Evolutionary conservation across 345 rosid genomes (phyloP).

Genomic region (Populus ilicifolia): DNA sequence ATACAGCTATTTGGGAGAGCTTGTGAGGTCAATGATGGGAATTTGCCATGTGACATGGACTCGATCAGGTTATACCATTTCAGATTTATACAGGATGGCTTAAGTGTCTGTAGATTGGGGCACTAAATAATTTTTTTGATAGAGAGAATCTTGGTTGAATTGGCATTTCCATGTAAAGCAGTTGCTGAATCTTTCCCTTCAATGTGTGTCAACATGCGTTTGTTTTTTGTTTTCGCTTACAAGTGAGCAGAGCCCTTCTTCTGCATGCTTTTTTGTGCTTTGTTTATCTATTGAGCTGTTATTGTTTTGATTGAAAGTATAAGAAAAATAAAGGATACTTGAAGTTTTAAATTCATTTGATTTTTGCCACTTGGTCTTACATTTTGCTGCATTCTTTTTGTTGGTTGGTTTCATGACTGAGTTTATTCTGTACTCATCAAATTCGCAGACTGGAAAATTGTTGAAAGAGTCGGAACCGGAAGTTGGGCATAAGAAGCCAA

Average conservation of each 20-base stretch:
- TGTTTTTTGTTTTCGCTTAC: not conserved
- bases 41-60: not conserved
- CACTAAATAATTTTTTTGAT: not conserved
- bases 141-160: not conserved
- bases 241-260: not conserved
- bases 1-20: not conserved
- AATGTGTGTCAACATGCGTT: not conserved
- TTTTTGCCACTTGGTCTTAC: not conserved
- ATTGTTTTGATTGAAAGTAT: not conserved
- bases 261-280: not conserved
- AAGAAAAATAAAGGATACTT: not conserved
- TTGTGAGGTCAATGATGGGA: not conserved
- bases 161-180: not conserved
- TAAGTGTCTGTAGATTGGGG: not conserved
- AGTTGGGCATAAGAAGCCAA: slow-evolving; percentile 75
- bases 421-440: not conserved
- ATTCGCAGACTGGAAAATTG: slow-evolving; percentile 72
- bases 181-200: not conserved
- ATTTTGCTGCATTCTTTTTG: not conserved
- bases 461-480: slow-evolving; percentile 65
- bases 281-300: not conserved
- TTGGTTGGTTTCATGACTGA: not conserved
- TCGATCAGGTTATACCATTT: not conserved
- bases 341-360: not conserved
- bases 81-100: not conserved